Percentiles rank a stretch among this genome's conserved stretches.
Evolutionary conservation across 345 rosid species (phyloP).

Genomic region (Salix brachista): DNA sequence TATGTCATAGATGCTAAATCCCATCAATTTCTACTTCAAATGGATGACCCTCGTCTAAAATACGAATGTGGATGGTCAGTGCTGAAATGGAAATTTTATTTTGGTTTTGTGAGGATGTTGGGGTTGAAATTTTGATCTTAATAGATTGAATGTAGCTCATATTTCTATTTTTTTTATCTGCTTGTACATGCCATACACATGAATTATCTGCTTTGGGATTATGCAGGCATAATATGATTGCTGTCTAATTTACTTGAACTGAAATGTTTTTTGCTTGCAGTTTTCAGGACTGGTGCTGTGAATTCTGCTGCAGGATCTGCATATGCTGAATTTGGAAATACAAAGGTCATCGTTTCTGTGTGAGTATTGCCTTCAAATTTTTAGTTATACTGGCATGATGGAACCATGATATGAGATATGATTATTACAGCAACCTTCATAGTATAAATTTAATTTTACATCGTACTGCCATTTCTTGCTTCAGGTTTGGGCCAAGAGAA

Average conservation of each 20-base stretch:
- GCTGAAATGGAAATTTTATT: neutral
- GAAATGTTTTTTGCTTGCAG: conserved; percentile 32
- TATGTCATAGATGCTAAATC: neutral
- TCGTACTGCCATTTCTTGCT: conserved; percentile 1
- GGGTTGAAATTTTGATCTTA: neutral
- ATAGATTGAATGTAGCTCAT: neutral
- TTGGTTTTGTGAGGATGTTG: neutral
- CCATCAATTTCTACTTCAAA: neutral
- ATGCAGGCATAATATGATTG: neutral
- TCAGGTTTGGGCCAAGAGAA: conserved; percentile 98
- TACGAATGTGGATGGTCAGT: neutral
- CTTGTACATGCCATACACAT: neutral
- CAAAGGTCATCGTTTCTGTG: conserved; percentile 96
- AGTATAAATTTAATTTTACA: neutral
- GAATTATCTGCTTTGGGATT: neutral
- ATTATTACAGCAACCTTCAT: neutral
- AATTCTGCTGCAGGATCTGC: conserved; percentile 93
- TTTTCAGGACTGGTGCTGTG: conserved; percentile 80
- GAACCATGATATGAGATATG: neutral
- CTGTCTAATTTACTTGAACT: neutral
- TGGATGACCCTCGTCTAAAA: neutral
- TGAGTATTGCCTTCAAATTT: conserved; percentile 40
- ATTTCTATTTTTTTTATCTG: neutral
- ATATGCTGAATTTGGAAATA: conserved; percentile 90
- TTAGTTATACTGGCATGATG: neutral